Percentiles rank a stretch among this genome's conserved stretches.
These are phyloP conservation scores for Arthrobotrys pseudoclavata DNA, from an alignment of 2,329 filamentous ascomycete species.

Conservation along the genomic window DNA sequence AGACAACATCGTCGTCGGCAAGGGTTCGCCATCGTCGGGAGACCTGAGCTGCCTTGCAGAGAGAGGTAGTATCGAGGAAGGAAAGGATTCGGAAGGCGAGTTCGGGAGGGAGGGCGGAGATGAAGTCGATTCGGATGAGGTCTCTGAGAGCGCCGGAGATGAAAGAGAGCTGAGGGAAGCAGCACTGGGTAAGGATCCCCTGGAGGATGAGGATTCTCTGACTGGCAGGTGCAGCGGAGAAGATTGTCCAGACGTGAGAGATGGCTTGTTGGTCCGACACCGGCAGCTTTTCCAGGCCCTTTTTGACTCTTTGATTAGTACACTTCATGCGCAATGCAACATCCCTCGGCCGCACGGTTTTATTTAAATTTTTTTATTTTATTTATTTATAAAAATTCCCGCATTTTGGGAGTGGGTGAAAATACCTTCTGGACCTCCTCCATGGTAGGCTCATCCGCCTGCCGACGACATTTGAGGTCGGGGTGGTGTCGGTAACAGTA, in stretches of 20 bases:
- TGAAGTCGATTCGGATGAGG: constrained; percentile 96
- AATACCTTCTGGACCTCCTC: constrained; percentile 86
- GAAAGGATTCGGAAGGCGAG: constrained; percentile 93
- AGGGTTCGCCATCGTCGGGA: constrained; percentile 87
- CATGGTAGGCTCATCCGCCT: constrained; percentile 96
- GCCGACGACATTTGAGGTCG: constrained; percentile 91
- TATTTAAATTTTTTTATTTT: background rate
- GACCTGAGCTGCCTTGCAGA: constrained; percentile 96
- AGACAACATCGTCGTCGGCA: constrained; percentile 97
- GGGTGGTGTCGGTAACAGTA: constrained; percentile 96
- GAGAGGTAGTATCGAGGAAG: constrained; percentile 90
- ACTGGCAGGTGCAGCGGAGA: constrained; percentile 93
- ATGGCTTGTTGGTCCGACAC: constrained; percentile 93
- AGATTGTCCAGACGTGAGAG: constrained; percentile 96
- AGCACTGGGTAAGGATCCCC: constrained; percentile 95
- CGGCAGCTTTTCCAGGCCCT: constrained; percentile 84
- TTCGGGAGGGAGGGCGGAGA: constrained; percentile 88
- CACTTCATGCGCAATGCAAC: constrained; percentile 62
- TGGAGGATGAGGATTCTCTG: constrained; percentile 97
- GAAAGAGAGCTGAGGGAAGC: constrained; percentile 95
- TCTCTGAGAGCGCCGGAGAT: constrained; percentile 91
- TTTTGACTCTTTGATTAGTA: background rate
- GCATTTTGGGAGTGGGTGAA: too few species aligned
- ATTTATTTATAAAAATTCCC: background rate
- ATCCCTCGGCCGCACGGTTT: background rate